Evolutionary conservation across 768 basidiomycete genomes (phyloP), one percentile per base, ranked within the genome.

Genomic region (Candolleomyces aberdarensis): DNA sequence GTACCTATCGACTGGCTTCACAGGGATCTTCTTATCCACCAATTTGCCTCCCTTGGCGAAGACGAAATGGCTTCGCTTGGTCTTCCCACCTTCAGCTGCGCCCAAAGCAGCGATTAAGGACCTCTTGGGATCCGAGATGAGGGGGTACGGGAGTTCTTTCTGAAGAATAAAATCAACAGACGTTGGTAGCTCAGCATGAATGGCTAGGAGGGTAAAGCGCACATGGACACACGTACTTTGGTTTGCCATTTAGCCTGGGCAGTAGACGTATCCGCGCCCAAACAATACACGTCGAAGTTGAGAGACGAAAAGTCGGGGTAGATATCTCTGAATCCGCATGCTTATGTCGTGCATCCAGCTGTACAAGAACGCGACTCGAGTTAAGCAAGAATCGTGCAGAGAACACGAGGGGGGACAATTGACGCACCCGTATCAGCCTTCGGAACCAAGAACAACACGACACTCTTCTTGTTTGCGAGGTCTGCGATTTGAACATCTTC

Each of bases 51-150:
- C n/a, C n/a, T n/a, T n/a, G n/a, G n/a, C n/a, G n/a, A n/a, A n/a
- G n/a, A n/a, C n/a, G n/a, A n/a, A 97, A 73, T 96, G 94, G 64
- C 92, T 94, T 14, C 96, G 85, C 76, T 92, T 92, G 56, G 92
- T 93, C 77, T 85, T 91, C 40, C 88, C 91, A 9, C 87, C 87
- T 40, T 84, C 84, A 0, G 82, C 87, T 14, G 92, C 92, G 15
- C 95, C 96, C 29, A 98, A 81, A 2, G 86, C 89, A 39, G 82
- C 80, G 65, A 98, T 92, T 32, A 98, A 79, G 22, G 79, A 71
- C 50, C 88, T 85, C 70, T 94, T 85, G n/a, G 89, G 92, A 71
- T 98, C 96, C 6, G 92, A 96, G 36, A 98, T 80, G 1, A 97
- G 78, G 3, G 89, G 84, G 70, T 94, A 98, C 15, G 88, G 92